Evolutionary conservation across 768 basidiomycete species (phyloP), one percentile per base, ranked within the genome.

Genomic region (Kwoniella mangroviensis): DNA sequence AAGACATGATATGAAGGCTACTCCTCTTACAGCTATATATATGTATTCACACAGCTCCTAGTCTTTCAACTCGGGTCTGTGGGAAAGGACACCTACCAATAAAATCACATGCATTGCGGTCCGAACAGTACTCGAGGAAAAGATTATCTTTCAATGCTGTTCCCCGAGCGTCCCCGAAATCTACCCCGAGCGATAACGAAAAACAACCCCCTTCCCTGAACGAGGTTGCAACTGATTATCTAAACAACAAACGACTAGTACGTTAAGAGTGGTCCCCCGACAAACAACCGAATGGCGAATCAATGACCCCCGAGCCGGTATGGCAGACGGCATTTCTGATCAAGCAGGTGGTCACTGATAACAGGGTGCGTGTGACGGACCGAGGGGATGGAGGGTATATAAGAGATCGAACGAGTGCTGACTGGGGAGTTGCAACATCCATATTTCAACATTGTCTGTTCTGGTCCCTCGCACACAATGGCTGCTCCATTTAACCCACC

Each of bases 401-500:
- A 43, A 51, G n/a, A 24, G 59, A 40, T 40, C 28, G 19, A 34
- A 34, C 21, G 4, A 34, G 34, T 26, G 13, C 17, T 58, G 11
- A 17, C n/a, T 17, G 22, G 59, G 59, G n/a, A 41, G 22, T 61
- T 41, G n/a, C 59, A 42, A 61, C 22, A 28, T 42, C 57, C 10
- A 41, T 17, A 45, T 49, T 49, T 19, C 45, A 4, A 49, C 34
- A 5, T 34, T 34, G 34, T 34, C 34, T 34, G 34, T 34, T 34
- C 34, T 40, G 15, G 15, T 28, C 55, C 5, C 40, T 63, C 45
- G 19, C 41, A 6, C 61, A 51, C 43, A 17, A 74, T 74, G 73
- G 51, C 70, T 28, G 70, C 69, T 26, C 68, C 70, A 19, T 76
- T 70, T 58, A 52, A 65, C 45, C 75, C 75, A 15, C 75, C 75